Percentiles rank a stretch among this genome's conserved stretches.
These are phyloP conservation scores for Proliferodiscus dingleyae DNA, from an alignment of 2,329 filamentous ascomycete species.

Conservation along the genomic window DNA sequence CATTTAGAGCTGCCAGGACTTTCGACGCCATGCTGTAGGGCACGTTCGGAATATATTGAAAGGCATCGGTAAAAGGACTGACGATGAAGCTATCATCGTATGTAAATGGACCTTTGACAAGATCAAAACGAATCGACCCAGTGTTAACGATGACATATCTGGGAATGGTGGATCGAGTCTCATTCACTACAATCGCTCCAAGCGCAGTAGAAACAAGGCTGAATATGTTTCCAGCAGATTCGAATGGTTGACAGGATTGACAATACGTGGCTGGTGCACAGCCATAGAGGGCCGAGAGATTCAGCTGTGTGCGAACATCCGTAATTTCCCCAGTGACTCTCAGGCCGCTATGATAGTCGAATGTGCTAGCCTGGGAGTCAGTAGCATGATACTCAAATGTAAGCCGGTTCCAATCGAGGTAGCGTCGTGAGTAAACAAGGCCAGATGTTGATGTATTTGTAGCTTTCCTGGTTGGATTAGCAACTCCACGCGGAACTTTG, in stretches of 20 bases:
- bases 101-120: conserved; percentile 87
- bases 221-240: conserved; percentile 68
- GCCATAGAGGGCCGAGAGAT: conserved; percentile 68
- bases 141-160: conserved; percentile 78
- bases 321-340: conserved; percentile 67
- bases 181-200: conserved; percentile 59
- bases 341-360: conserved; percentile 67
- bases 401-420: conserved; percentile 87
- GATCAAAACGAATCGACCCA: conserved; percentile 86
- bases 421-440: conserved; percentile 62
- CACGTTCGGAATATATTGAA: conserved; percentile 73
- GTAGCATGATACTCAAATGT: conserved; percentile 73
- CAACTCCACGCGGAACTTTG: conserved; percentile 19
- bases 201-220: conserved; percentile 57
- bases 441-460: conserved; percentile 23
- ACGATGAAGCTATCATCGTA: conserved; percentile 79
- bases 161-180: conserved; percentile 53
- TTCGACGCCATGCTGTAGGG: conserved; percentile 69
- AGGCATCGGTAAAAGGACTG: conserved; percentile 77
- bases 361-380: conserved; percentile 62
- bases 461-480: conserved; percentile 30
- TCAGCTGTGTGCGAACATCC: conserved; percentile 60
- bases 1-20: conserved; percentile 55
- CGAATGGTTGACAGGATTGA: conserved; percentile 75
- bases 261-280: conserved; percentile 76